A percentile compares a stretch with the other conserved stretches of the same genome.
phyloP scores from a whole-genome alignment of 1,284 basidiomycete genomes.

The Phlebopus sp. region DNA sequence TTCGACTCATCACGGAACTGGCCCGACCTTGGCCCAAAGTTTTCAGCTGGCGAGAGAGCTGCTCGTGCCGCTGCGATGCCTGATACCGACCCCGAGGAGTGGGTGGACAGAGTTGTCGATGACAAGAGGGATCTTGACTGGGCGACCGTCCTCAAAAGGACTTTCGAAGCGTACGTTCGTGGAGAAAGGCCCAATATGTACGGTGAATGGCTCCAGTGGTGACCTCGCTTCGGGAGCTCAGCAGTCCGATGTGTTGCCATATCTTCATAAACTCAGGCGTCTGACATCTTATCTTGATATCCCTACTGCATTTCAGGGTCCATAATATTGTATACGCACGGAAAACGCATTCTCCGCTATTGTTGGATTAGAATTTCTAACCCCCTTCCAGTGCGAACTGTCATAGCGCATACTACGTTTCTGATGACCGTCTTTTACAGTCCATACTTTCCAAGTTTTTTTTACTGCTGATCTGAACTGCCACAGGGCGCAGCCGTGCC shows the following conservation, averaged over 20 bases:
- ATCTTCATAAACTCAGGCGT: conserved; percentile 9
- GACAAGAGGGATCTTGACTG: conserved; percentile 81
- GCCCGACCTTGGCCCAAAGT: conserved; percentile 85
- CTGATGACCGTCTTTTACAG: conserved; percentile 26
- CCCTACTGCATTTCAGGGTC: conserved; percentile 22
- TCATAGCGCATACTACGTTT: conserved; percentile 28
- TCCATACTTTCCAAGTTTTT: conserved; percentile 18
- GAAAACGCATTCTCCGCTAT: conserved; percentile 25
- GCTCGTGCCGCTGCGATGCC: conserved; percentile 42
- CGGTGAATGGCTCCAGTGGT: conserved; percentile 81
- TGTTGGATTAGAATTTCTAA: conserved; percentile 34
- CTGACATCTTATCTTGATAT: conserved; percentile 31
- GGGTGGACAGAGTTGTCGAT: conserved; percentile 41
- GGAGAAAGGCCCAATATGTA: conserved; percentile 91
- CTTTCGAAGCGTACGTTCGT: conserved; percentile 85
- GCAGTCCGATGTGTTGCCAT: conserved; percentile 1
- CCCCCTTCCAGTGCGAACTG: conserved; percentile 25
- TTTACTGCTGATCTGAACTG: conserved; percentile 16
- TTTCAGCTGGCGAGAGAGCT: conserved; percentile 68
- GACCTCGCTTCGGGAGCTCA: conserved; percentile 15
- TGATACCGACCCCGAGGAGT: conserved; percentile 34
- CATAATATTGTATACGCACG: conserved; percentile 25
- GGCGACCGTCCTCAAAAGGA: conserved; percentile 88
- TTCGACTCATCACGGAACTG: conserved; percentile 88
- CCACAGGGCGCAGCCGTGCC: too few relatives aligned